Evolutionary conservation across 495 filamentous ascomycete genomes (phyloP).

Genomic region (Aspergillus campestris): DNA sequence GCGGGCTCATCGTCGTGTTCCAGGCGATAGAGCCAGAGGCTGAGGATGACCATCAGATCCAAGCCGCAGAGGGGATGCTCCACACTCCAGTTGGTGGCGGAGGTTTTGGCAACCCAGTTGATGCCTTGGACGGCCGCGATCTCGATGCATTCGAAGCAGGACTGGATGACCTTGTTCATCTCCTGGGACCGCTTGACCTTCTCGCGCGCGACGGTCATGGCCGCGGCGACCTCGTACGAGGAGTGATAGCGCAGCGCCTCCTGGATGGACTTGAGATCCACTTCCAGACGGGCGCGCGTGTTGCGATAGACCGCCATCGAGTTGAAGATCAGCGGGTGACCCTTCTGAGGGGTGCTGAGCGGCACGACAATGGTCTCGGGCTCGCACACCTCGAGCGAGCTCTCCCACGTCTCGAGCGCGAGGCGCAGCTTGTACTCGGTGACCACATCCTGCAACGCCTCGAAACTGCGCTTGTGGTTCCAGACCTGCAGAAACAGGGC

Average conservation of each 20-base stretch:
- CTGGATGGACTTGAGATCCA: constrained; percentile 91
- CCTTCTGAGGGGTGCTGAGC: constrained; percentile 89
- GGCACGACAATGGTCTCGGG: constrained; percentile 85
- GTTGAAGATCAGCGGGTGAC: constrained; percentile 98
- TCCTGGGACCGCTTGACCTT: constrained; percentile 89
- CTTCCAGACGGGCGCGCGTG: constrained; percentile 83
- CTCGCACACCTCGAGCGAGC: constrained; percentile 87
- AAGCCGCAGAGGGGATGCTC: constrained; percentile 95
- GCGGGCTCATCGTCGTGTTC: constrained; percentile 97
- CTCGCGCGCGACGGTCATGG: constrained; percentile 89
- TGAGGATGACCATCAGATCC: constrained; percentile 98
- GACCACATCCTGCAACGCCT: constrained; percentile 91
- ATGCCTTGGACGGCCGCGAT: constrained; percentile 91
- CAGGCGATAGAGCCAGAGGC: constrained; percentile 94
- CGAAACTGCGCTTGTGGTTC: constrained; percentile 96
- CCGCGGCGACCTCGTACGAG: constrained; percentile 89
- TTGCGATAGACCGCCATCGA: constrained; percentile 97
- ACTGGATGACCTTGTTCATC: constrained; percentile 97
- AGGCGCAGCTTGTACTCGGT: constrained; percentile 97
- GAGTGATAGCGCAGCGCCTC: constrained; percentile 96
- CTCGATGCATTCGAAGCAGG: constrained; percentile 97
- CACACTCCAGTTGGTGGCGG: constrained; percentile 97
- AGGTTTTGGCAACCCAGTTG: constrained; percentile 94
- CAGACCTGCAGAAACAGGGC: constrained; percentile 97
- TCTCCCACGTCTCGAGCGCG: constrained; percentile 96